Conservation (phyloP, 441 rosid genomes). For the Aquilaria agallochum region DNA sequence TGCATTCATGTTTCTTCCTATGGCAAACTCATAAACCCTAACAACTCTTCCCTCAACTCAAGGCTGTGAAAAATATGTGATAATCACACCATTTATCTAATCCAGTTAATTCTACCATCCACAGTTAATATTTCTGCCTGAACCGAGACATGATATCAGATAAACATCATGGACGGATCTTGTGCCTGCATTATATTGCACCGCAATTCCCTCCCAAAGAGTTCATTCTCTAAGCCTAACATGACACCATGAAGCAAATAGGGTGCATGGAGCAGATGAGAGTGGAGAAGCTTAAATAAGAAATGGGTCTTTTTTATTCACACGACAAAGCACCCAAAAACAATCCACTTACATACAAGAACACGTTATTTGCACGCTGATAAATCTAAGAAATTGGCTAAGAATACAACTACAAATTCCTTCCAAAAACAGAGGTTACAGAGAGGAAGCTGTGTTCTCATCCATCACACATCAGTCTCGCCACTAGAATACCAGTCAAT, state of each 20-base stretch:
- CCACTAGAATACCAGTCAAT: neutral
- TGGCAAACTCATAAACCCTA: no score
- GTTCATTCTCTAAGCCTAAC: no score
- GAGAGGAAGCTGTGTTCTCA: conserved; percentile 28
- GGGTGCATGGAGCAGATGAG: conserved; percentile 3
- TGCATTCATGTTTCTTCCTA: no score
- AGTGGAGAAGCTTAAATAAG: conserved; percentile 13
- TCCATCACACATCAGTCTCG: conserved; percentile 28
- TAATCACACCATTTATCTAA: no score
- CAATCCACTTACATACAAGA: conserved; percentile 43
- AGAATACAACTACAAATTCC: conserved; percentile 20
- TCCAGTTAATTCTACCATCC: no score
- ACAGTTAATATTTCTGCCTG: no score
- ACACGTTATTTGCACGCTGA: conserved; percentile 47
- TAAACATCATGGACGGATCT: no score
- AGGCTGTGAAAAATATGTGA: no score
- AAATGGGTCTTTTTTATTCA: conserved; percentile 53
- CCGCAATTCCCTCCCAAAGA: neutral
- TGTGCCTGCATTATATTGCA: neutral
- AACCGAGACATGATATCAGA: no score
- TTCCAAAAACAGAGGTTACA: conserved; percentile 27
- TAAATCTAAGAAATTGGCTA: conserved; percentile 44
- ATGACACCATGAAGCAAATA: no score
- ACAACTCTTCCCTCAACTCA: no score
- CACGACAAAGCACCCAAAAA: conserved; percentile 37